Evolutionary conservation across 768 basidiomycete genomes (phyloP), one percentile per base, ranked within the genome.

Genomic region (Brasilioporus rufonigricans): DNA sequence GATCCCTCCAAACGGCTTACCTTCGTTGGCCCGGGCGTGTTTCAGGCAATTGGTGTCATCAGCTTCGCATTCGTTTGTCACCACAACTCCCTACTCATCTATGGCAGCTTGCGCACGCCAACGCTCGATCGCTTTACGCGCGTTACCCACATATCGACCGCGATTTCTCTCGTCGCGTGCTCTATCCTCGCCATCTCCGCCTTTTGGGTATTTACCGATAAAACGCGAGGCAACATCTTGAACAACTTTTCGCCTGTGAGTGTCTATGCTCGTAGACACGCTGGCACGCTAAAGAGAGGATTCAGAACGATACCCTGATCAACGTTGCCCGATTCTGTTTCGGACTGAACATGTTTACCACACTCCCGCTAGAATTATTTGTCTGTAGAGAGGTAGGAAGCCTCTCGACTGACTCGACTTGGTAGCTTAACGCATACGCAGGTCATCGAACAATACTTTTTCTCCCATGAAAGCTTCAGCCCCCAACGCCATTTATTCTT

Each of bases 291-390:
- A 48, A 52, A 21, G n/a, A 45, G n/a, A 48, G 5, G 52, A 19
- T 7, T 10, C 64, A 90, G 85, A 78, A 80, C 59, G 91, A 96
- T 64, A 82, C 86, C n/a, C 63, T 98, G 53, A 97, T 98, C 74
- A 98, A 98, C 65, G 77, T 98, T 48, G 97, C 97, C 3, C 82
- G 97, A 16, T 91, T 97, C 61, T 93, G 90, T 66, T 93, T 95
- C 66, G 94, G 93, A 12, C 70, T 94, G 59, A 97, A 96, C 71
- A 99, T 98, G 97, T 97, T 98, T 64, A 95, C 95, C 1, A 99
- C 97, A 0, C 82, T 98, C 21, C 97, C 97, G 1, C 77, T 99
- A 38, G 97, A 99, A 64, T 76, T 94, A 14, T 99, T 98, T 68
- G 97, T 99, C 24, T 99, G 97, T 66, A 82, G 97, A 74, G 97